Evolutionary conservation across 179 eudicot species (phyloP), one percentile per base, ranked within the genome.

Genomic region (Vitellaria paradoxa): DNA sequence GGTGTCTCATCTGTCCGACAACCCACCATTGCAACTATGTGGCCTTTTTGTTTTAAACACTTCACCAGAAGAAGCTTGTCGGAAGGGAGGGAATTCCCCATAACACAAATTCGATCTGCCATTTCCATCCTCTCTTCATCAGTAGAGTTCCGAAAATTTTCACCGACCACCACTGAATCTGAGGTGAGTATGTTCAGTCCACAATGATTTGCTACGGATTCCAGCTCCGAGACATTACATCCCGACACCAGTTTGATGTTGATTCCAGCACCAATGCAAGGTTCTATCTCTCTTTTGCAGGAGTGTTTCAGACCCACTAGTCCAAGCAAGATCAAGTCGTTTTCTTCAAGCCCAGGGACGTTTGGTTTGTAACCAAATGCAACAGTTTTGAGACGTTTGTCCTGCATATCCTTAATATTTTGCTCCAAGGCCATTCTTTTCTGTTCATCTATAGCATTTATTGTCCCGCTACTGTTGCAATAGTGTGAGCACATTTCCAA

Each of bases 341-440:
- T 12, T 63, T 63, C 42, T 63, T 65, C 74, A 65, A 46, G 53
- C 15, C 6, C 21, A 0, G 21, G 9, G 17, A 1, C 1, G 0
- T 1, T 23, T 9, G 24, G 49, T n/a, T 49, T 73, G 46, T 50
- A 72, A 40, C 80, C 77, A 76, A 64, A 72, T 56, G 83, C 83
- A 70, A 76, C n/a, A 20, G 75, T 61, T 50, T 53, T 67, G 23
- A 72, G 23, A 24, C 76, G 47, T 12, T 57, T 76, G 24, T 6
- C 30, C 55, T n/a, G 24, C 78, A 75, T 80, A 26, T 55, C 30
- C 26, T 7, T 17, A 56, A 62, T 65, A 52, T 55, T 46, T 21
- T 12, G 68, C 14, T 42, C 46, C n/a, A 81, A 59, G 0, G 4
- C 49, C 37, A 2, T 18, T 56, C 9, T 81, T 11, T 46, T 61